These are phyloP conservation scores for Antrodiella citrinella DNA, from an alignment of 768 basidiomycete species.

Conservation along the genomic window DNA sequence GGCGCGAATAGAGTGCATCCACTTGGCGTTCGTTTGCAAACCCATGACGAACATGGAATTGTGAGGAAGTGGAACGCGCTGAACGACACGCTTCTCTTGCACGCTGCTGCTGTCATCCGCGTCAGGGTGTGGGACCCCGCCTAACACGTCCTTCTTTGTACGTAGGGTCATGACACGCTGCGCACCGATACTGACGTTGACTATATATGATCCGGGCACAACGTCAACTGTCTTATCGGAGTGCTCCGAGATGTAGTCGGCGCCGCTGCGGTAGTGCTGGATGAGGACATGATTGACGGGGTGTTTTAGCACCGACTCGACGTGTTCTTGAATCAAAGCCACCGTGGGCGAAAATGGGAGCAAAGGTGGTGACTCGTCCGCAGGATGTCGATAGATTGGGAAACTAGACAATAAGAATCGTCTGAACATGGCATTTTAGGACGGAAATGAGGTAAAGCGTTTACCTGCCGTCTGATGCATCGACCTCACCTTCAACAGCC, in stretches of 20 bases:
- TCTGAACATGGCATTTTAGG: constrained; percentile 24
- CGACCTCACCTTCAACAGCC: constrained; percentile 52
- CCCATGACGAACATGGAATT: constrained; percentile 83
- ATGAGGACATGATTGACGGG: constrained; percentile 81
- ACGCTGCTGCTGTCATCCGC: not conserved
- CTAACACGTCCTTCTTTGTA: constrained; percentile 43
- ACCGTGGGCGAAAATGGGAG: constrained; percentile 64
- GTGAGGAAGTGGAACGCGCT: constrained; percentile 68
- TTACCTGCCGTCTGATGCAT: constrained; percentile 38
- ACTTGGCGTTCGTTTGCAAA: constrained; percentile 59
- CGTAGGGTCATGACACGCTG: constrained; percentile 72
- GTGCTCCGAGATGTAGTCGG: constrained; percentile 81
- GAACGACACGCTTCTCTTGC: constrained; percentile 19
- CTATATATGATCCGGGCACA: constrained; percentile 62
- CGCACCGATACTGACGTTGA: constrained; percentile 77
- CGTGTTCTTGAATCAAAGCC: constrained; percentile 50
- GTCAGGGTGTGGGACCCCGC: not conserved
- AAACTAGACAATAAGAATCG: constrained; percentile 32
- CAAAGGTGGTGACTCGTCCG: constrained; percentile 68
- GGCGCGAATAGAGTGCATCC: constrained; percentile 70
- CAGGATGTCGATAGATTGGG: constrained; percentile 77
- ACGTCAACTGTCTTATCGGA: constrained; percentile 85
- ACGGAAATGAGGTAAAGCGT: constrained; percentile 13
- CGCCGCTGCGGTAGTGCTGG: constrained; percentile 71
- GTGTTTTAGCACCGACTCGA: constrained; percentile 50